Conservation (phyloP, 495 filamentous ascomycete species). For the Lasiosphaeria ovina region DNA sequence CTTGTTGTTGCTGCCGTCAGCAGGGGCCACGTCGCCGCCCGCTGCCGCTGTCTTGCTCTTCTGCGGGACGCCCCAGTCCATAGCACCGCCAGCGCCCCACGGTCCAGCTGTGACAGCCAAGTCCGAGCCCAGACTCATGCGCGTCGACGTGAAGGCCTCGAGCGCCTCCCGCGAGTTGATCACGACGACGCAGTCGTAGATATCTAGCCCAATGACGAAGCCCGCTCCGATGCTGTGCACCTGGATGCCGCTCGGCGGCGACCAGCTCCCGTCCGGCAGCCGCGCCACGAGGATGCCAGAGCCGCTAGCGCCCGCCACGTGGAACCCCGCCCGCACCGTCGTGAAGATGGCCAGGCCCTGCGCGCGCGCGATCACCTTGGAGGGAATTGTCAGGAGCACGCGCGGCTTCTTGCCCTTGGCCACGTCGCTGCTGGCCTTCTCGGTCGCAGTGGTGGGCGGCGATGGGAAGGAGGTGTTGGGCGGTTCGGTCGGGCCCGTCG, state of each 20-base stretch:
- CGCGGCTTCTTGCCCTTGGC: slow-evolving; percentile 26
- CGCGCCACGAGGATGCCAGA: slow-evolving; percentile 71
- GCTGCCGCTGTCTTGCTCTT: slow-evolving; percentile 7
- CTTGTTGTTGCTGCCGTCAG: slow-evolving; percentile 7
- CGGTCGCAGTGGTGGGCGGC: neutral
- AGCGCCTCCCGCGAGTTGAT: slow-evolving; percentile 74
- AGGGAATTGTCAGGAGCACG: slow-evolving; percentile 67
- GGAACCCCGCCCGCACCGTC: slow-evolving; percentile 76
- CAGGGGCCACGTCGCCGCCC: slow-evolving; percentile 15
- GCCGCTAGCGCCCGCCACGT: slow-evolving; percentile 73
- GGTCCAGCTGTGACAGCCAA: slow-evolving; percentile 73
- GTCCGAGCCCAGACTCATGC: slow-evolving; percentile 73
- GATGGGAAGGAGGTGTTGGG: slow-evolving; percentile 14
- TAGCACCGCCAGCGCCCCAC: slow-evolving; percentile 64
- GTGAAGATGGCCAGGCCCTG: slow-evolving; percentile 83
- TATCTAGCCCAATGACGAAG: slow-evolving; percentile 76
- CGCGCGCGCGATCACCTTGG: slow-evolving; percentile 68
- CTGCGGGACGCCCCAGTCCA: slow-evolving; percentile 49
- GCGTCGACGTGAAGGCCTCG: slow-evolving; percentile 67
- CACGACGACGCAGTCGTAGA: slow-evolving; percentile 81
- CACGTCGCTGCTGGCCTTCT: neutral
- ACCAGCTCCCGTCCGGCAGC: slow-evolving; percentile 71
- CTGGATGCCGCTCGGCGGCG: slow-evolving; percentile 71
- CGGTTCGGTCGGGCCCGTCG: neutral
- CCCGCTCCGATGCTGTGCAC: slow-evolving; percentile 73